Percentiles rank a stretch among this genome's conserved stretches.
Conservation (phyloP, 2,329 filamentous ascomycete genomes). For the Ceratocystis alfenasii region DNA sequence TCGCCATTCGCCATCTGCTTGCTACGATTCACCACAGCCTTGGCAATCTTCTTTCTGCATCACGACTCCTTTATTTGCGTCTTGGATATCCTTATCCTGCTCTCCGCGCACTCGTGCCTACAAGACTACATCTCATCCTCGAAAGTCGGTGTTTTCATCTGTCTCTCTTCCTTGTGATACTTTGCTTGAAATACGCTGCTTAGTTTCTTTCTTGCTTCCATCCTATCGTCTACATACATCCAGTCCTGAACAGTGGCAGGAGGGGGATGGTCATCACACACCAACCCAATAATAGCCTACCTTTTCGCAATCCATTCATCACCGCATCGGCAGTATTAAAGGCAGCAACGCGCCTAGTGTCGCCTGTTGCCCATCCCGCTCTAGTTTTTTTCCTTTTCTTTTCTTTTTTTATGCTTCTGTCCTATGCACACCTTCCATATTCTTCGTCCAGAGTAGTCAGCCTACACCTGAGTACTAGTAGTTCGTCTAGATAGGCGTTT, state of each 20-base stretch:
- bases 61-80: not conserved
- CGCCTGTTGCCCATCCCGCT: conserved; percentile 1
- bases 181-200: not conserved
- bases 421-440: not conserved
- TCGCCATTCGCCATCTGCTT: not conserved
- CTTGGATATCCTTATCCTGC: conserved; percentile 6
- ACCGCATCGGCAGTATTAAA: not conserved
- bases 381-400: too few relatives aligned
- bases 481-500: not conserved
- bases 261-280: not conserved
- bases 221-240: not conserved
- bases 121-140: not conserved
- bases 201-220: not conserved
- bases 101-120: conserved; percentile 5
- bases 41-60: not conserved
- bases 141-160: conserved; percentile 15
- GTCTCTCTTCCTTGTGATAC: not conserved
- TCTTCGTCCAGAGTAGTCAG: not conserved
- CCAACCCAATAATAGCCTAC: not conserved
- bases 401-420: not conserved
- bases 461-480: not conserved
- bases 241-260: not conserved
- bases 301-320: not conserved
- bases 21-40: conserved; percentile 10
- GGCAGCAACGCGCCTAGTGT: conserved; percentile 18